Conservation (phyloP, 73 alveolate genomes). For the Halteria grandinella region DNA sequence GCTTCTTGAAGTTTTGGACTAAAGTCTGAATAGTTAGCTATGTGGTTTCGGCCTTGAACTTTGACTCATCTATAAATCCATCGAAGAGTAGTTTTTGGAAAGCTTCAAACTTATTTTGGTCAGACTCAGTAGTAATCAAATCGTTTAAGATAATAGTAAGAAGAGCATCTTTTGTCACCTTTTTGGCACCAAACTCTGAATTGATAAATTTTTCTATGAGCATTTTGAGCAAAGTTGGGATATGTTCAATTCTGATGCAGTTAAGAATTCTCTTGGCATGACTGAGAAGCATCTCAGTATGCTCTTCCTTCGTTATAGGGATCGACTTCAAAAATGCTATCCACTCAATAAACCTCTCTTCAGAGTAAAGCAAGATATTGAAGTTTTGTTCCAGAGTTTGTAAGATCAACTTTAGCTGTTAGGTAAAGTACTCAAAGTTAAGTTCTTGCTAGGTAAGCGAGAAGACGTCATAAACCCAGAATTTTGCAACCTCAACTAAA, state of each 20-base stretch:
- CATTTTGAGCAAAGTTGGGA: neutral
- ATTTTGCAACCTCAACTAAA: constrained; percentile 18
- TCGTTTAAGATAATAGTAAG: neutral
- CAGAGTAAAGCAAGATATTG: constrained; percentile 4
- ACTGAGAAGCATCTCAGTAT: neutral
- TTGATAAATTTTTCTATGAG: neutral
- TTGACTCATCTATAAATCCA: too few species aligned
- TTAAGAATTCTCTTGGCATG: neutral
- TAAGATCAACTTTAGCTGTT: neutral
- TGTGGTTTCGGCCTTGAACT: neutral
- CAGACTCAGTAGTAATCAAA: neutral
- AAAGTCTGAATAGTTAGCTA: neutral
- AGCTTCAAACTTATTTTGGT: neutral
- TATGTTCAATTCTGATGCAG: neutral
- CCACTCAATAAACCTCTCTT: neutral
- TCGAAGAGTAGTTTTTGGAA: too few species aligned
- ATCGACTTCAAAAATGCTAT: constrained; percentile 7
- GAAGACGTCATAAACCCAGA: constrained; percentile 29
- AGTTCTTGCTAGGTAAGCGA: neutral
- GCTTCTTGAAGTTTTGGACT: neutral
- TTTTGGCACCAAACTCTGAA: neutral
- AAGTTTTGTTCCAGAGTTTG: neutral
- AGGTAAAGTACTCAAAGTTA: neutral
- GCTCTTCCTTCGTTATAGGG: neutral
- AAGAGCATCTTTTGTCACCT: neutral